Evolutionary conservation across 176 grass and related monocot genomes (phyloP).

Genomic region (Calamus simplicifolius): DNA sequence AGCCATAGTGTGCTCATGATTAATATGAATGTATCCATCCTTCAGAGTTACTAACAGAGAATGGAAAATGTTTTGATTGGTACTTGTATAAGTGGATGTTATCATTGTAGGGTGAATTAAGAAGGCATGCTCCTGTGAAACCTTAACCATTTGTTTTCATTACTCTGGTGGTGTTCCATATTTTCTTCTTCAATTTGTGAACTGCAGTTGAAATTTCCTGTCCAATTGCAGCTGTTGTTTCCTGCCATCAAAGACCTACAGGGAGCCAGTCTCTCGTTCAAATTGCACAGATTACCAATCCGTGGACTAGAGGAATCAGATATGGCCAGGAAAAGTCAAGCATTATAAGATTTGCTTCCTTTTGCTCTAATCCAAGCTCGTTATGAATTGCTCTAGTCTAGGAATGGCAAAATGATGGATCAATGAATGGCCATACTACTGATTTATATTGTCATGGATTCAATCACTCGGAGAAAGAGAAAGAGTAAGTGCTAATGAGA

Average conservation of each 20-base stretch:
- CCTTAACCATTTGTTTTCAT: neutral
- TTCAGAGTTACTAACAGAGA: conserved; percentile 65
- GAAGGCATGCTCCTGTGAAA: conserved; percentile 18
- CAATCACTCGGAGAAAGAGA: no score
- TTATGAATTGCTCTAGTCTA: no score
- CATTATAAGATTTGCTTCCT: neutral
- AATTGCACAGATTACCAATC: conserved; percentile 96
- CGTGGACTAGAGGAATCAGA: conserved; percentile 73
- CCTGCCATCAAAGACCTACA: conserved; percentile 70
- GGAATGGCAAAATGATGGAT: no score
- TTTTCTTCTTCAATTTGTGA: conserved; percentile 5
- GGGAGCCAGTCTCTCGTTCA: conserved; percentile 85
- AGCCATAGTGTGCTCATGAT: conserved; percentile 84
- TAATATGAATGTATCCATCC: conserved; percentile 71
- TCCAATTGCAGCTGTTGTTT: conserved; percentile 76
- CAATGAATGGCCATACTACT: no score
- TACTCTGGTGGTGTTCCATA: neutral
- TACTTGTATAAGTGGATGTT: no score
- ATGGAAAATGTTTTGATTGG: neutral
- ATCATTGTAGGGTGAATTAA: neutral
- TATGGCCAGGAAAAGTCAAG: conserved; percentile 78
- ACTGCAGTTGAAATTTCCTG: conserved; percentile 68
- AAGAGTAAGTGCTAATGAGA: no score
- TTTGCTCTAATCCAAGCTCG: no score
- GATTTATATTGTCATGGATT: no score